Percentiles rank a stretch among this genome's conserved stretches.
These are phyloP conservation scores for Gentiana straminea DNA, from an alignment of 257 asterid species.

Conservation along the genomic window DNA sequence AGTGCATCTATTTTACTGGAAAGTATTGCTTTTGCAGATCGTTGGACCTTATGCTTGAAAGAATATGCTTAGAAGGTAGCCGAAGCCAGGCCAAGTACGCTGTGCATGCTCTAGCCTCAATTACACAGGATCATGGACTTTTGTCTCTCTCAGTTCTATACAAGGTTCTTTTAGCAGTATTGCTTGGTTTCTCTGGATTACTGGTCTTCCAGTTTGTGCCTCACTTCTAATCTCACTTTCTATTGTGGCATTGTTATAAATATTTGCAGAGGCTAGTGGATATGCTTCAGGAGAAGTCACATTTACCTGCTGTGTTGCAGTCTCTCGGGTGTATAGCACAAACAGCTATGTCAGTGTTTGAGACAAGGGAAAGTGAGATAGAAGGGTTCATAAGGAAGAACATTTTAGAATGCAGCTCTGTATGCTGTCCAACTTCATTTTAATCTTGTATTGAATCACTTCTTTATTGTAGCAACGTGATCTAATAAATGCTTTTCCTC, in stretches of 20 bases:
- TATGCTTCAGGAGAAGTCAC: constrained; percentile 84
- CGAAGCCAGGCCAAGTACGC: constrained; percentile 99
- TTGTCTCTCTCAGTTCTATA: constrained; percentile 97
- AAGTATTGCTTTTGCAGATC: constrained; percentile 45
- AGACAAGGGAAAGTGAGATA: constrained; percentile 87
- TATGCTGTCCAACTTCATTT: constrained; percentile 29
- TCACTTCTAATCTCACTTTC: constrained; percentile 5
- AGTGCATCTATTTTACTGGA: constrained; percentile 11
- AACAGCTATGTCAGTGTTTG: constrained; percentile 97
- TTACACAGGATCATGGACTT: constrained; percentile 97
- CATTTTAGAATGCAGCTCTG: constrained; percentile 63
- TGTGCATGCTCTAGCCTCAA: constrained; percentile 94
- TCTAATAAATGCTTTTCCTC: constrained; percentile 24
- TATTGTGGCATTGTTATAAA: constrained; percentile 6
- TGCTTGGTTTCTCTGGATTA: constrained; percentile 9
- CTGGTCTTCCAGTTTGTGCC: constrained; percentile 10
- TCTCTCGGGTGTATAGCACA: constrained; percentile 98
- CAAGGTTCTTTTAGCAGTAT: constrained; percentile 42
- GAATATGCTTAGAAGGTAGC: constrained; percentile 96
- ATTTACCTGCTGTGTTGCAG: constrained; percentile 92
- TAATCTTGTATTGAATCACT: background rate
- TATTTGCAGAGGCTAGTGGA: constrained; percentile 80
- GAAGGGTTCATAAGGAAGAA: constrained; percentile 68
- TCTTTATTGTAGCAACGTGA: background rate
- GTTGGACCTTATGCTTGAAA: constrained; percentile 90